phyloP scores from a whole-genome alignment of 306 rosid species.

The Acmispon strigosus region DNA sequence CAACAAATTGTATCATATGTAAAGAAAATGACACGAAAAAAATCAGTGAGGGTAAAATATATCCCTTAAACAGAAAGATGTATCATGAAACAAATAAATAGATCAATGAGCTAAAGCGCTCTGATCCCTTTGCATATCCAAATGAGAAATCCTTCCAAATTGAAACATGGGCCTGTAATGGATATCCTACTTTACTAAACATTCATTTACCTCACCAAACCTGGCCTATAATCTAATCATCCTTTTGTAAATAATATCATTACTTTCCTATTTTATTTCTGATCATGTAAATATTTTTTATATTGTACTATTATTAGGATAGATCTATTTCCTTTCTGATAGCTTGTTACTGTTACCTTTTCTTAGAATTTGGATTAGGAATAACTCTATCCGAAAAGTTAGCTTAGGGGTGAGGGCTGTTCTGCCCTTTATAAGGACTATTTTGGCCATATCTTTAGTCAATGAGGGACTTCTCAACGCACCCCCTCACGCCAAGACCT shows the following conservation, averaged over 20 bases:
- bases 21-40: not conserved
- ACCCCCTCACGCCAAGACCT: no score
- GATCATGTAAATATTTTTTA: no score
- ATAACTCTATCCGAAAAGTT: no score
- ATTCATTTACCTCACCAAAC: not conserved
- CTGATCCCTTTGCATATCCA: conserved; percentile 1
- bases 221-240: not conserved
- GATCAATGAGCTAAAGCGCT: not conserved
- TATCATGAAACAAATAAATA: not conserved
- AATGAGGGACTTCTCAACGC: no score
- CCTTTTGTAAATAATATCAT: not conserved
- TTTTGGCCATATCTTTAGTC: no score
- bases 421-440: no score
- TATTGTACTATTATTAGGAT: no score
- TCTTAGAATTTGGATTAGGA: no score
- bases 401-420: no score
- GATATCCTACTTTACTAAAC: not conserved
- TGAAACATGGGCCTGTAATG: not conserved
- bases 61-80: not conserved
- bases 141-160: not conserved
- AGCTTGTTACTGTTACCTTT: no score
- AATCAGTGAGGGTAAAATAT: not conserved
- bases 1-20: not conserved
- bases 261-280: no score
- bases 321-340: no score